A percentile compares a stretch with the other conserved stretches of the same genome.
Conservation (phyloP, 176 grass and related monocot species). For the Oryza rufipogon region DNA sequence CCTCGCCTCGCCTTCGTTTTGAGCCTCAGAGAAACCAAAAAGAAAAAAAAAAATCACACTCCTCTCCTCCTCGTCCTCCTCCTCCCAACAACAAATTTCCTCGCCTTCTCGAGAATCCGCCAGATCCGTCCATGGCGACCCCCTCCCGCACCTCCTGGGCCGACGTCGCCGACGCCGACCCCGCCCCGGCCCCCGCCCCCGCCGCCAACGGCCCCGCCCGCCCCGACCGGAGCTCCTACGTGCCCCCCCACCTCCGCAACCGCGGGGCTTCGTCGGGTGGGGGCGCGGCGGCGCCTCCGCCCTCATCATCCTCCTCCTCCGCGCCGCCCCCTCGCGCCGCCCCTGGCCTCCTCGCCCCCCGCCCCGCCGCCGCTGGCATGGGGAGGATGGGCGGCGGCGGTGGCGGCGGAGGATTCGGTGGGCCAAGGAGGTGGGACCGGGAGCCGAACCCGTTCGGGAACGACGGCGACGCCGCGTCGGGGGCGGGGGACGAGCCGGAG, state of each 20-base stretch:
- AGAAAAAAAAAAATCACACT: neutral
- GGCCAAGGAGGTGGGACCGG: conserved; percentile 55
- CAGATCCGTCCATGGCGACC: conserved; percentile 51
- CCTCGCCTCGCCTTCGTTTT: neutral
- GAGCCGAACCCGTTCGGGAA: conserved; percentile 80
- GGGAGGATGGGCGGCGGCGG: neutral
- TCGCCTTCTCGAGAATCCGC: neutral
- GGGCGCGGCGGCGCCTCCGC: neutral
- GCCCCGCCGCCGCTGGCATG: neutral
- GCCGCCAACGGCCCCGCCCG: conserved; percentile 46
- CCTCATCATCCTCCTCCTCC: neutral
- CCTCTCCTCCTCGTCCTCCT: neutral
- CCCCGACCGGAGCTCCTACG: conserved; percentile 59
- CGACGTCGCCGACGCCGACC: conserved; percentile 54
- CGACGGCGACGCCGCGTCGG: conserved; percentile 10
- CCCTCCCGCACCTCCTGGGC: conserved; percentile 59
- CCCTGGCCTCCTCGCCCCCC: conserved; percentile 29
- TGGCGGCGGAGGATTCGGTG: neutral
- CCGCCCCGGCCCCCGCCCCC: neutral
- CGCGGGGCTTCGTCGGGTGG: conserved; percentile 9
- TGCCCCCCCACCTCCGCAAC: conserved; percentile 91
- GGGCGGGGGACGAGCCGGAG: neutral
- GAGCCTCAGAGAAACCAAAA: neutral
- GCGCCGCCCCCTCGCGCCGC: conserved; percentile 25
- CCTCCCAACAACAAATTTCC: neutral